Percentiles rank a stretch among this genome's conserved stretches.
These are phyloP conservation scores for Physcomitrellopsis africana DNA, from an alignment of 225 moss, liverwort and hornwort genomes.

Conservation along the genomic window DNA sequence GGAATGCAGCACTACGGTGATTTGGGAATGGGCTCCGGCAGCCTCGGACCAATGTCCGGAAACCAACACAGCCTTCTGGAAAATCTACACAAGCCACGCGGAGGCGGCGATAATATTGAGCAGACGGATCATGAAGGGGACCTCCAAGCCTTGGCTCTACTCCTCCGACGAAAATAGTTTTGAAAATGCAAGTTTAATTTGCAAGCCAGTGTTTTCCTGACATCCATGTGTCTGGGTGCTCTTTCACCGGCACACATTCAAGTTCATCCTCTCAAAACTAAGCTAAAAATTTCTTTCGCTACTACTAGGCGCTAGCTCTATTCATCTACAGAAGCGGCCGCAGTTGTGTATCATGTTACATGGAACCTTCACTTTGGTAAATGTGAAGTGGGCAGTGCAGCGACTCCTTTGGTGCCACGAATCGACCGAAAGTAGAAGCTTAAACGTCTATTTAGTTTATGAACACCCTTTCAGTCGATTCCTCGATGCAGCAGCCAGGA, in stretches of 20 bases:
- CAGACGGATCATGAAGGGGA: slow-evolving; percentile 59
- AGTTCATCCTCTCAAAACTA: too few species aligned
- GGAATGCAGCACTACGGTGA: slow-evolving; percentile 58
- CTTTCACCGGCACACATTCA: too few species aligned
- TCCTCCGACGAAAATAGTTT: slow-evolving; percentile 54
- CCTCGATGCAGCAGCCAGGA: neutral
- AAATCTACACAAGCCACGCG: slow-evolving; percentile 50
- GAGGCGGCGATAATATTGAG: slow-evolving; percentile 36
- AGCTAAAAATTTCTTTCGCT: too few species aligned
- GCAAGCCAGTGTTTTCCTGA: slow-evolving; percentile 7
- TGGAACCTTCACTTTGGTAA: too few species aligned
- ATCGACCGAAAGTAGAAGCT: slow-evolving; percentile 15
- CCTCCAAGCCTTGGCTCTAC: slow-evolving; percentile 58
- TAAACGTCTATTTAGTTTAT: neutral
- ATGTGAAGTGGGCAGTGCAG: too few species aligned
- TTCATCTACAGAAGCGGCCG: too few species aligned
- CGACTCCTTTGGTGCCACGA: slow-evolving; percentile 16
- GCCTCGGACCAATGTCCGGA: slow-evolving; percentile 37
- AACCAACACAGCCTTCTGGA: slow-evolving; percentile 50
- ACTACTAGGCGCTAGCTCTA: too few species aligned
- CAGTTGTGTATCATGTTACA: too few species aligned
- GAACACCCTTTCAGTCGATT: slow-evolving; percentile 5
- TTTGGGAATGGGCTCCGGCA: slow-evolving; percentile 59
- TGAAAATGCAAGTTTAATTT: too few species aligned
- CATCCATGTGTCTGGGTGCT: too few species aligned